Conservation (phyloP, 768 basidiomycete genomes). For the Rhizopogon sp. region DNA sequence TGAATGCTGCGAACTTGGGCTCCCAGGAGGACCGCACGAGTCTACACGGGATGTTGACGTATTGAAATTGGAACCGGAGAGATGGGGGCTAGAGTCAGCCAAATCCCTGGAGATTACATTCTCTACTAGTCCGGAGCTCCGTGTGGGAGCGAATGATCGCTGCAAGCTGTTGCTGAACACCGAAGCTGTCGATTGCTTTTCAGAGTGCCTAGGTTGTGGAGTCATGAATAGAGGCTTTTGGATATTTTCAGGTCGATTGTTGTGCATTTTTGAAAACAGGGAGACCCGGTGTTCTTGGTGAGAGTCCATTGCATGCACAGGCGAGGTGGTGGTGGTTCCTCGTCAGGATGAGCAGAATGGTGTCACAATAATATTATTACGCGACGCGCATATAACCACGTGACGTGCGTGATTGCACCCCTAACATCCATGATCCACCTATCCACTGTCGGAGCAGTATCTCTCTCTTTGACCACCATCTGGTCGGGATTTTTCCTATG, state of each 20-base stretch:
- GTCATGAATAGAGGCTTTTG: neutral
- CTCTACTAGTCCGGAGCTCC: slow-evolving; percentile 7
- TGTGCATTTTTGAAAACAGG: neutral
- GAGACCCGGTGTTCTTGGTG: neutral
- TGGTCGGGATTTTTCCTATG: no score
- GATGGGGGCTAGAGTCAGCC: slow-evolving; percentile 6
- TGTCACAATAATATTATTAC: neutral
- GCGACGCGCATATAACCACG: slow-evolving; percentile 10
- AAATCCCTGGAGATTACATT: slow-evolving; percentile 1
- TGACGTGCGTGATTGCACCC: slow-evolving; percentile 2
- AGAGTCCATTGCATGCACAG: neutral
- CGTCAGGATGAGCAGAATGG: neutral
- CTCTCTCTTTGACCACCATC: no score
- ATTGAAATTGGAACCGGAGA: slow-evolving; percentile 2
- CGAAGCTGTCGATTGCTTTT: neutral
- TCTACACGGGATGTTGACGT: slow-evolving; percentile 9
- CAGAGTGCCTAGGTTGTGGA: neutral
- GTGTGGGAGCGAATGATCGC: slow-evolving; percentile 4
- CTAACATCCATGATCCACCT: no score
- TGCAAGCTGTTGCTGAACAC: slow-evolving; percentile 6
- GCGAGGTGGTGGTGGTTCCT: neutral
- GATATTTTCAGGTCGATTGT: neutral
- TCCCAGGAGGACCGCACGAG: slow-evolving; percentile 3
- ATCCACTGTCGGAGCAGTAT: no score
- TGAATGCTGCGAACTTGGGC: slow-evolving; percentile 3